These are phyloP conservation scores for Sarocladium kiliense DNA, from an alignment of 2,329 filamentous ascomycete species.

Conservation along the genomic window DNA sequence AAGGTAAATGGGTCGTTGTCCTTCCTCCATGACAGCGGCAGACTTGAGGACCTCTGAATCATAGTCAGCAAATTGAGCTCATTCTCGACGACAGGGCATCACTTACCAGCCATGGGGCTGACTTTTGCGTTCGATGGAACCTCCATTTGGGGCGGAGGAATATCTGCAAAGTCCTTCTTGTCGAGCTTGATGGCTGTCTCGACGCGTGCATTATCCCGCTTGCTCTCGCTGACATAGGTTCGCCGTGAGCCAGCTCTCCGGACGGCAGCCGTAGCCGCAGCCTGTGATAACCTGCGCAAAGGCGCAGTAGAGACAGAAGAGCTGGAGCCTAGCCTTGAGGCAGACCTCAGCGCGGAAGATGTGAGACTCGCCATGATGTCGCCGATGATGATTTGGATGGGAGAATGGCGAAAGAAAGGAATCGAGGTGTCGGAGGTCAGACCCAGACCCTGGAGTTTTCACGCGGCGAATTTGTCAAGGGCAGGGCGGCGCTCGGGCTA, in stretches of 20 bases:
- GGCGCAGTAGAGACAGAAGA: conserved; percentile 31
- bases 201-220: conserved; percentile 74
- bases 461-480: conserved; percentile 27
- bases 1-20: conserved; percentile 89
- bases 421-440: conserved; percentile 15
- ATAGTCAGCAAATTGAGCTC: no score
- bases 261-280: conserved; percentile 25
- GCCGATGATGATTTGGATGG: conserved; percentile 6
- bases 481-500: conserved; percentile 6
- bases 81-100: no score
- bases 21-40: conserved; percentile 88
- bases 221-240: conserved; percentile 80
- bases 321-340: conserved; percentile 52
- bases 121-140: conserved; percentile 50
- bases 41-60: conserved; percentile 80
- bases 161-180: conserved; percentile 71
- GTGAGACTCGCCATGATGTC: conserved; percentile 57
- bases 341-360: conserved; percentile 69
- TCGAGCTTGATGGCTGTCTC: conserved; percentile 84
- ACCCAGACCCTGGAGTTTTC: conserved; percentile 13
- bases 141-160: conserved; percentile 29
- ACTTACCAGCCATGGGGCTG: conserved; percentile 65
- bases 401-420: conserved; percentile 15
- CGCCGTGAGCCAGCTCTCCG: conserved; percentile 36
- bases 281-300: conserved; percentile 21